Evolutionary conservation across 768 basidiomycete species (phyloP).

Genomic region (Serendipita sp.): DNA sequence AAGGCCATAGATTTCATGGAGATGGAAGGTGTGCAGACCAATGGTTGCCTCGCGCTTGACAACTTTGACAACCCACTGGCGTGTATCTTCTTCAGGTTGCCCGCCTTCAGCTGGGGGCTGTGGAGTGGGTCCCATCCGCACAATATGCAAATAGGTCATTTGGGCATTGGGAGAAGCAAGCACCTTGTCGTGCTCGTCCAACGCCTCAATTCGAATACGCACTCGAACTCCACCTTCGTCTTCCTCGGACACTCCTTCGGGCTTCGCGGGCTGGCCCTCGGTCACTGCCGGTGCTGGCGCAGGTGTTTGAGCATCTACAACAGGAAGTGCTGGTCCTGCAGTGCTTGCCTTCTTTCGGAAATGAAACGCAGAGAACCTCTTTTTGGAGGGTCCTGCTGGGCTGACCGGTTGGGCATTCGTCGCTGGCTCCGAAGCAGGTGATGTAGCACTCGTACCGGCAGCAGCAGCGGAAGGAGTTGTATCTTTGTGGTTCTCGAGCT

Average conservation of each 20-base stretch:
- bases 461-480: not conserved
- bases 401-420: not conserved
- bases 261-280: conserved; percentile 15
- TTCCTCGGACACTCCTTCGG: conserved; percentile 27
- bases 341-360: conserved; percentile 44
- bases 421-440: not conserved
- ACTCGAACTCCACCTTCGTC: conserved; percentile 55
- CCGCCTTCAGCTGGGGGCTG: conserved; percentile 20
- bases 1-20: conserved; percentile 90
- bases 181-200: conserved; percentile 58
- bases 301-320: conserved; percentile 49
- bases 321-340: conserved; percentile 64
- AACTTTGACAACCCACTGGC: conserved; percentile 86
- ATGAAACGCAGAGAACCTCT: conserved; percentile 51
- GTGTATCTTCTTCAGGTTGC: conserved; percentile 36
- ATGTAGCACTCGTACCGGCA: not conserved
- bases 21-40: conserved; percentile 82
- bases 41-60: conserved; percentile 88
- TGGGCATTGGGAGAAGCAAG: conserved; percentile 60
- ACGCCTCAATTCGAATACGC: conserved; percentile 63
- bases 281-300: not conserved
- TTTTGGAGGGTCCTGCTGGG: conserved; percentile 19
- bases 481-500: conserved; percentile 35
- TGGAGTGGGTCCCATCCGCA: conserved; percentile 40
- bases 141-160: conserved; percentile 73